A percentile compares a stretch with the other conserved stretches of the same genome.
These are phyloP conservation scores for Chalaropsis ovoidea DNA, from an alignment of 2,329 filamentous ascomycete species.

Conservation along the genomic window DNA sequence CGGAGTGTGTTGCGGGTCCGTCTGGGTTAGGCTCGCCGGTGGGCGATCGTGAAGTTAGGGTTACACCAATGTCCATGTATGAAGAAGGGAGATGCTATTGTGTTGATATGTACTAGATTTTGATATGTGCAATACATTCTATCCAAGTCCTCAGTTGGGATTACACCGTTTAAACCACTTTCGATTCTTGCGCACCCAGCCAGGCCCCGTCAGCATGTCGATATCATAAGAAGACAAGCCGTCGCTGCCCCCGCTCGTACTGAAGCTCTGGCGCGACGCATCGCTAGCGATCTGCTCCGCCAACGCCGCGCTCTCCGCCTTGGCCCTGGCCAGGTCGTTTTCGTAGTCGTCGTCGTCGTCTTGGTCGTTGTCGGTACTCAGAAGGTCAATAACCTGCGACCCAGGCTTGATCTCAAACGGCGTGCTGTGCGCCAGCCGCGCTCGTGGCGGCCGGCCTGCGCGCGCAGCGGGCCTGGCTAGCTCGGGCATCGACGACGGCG, in stretches of 20 bases:
- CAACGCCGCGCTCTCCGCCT: neutral
- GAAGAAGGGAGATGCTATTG: neutral
- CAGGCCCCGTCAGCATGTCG: no score
- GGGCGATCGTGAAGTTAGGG: no score
- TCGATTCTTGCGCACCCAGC: neutral
- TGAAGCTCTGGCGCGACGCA: neutral
- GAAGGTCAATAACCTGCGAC: conserved; percentile 6
- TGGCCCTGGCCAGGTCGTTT: neutral
- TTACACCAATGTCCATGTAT: neutral
- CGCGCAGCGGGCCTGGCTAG: neutral
- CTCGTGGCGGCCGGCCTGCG: neutral
- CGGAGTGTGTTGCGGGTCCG: neutral
- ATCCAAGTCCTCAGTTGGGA: neutral
- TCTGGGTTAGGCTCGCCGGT: no score
- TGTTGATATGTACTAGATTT: neutral
- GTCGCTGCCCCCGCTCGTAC: no score
- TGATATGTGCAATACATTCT: neutral
- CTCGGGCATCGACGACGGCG: neutral
- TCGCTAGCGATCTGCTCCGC: neutral
- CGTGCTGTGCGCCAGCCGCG: neutral
- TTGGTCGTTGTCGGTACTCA: neutral
- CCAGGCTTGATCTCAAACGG: neutral
- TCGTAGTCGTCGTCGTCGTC: no score
- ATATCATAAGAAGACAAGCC: no score
- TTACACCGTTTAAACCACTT: neutral